A percentile compares a stretch with the other conserved stretches of the same genome.
phyloP scores from a whole-genome alignment of 73 alveolate species.

The Paramecium caudatum region DNA sequence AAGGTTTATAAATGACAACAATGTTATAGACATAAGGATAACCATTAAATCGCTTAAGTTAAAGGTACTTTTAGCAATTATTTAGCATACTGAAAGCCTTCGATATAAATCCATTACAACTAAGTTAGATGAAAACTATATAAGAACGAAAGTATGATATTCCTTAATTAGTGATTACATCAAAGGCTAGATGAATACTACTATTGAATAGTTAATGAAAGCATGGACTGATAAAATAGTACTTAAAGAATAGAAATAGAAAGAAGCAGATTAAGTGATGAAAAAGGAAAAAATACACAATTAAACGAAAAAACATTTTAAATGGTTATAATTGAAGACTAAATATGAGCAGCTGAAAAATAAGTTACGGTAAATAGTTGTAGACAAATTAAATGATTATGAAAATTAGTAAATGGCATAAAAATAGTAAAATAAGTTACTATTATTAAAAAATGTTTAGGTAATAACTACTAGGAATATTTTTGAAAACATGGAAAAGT shows the following conservation, averaged over 20 bases:
- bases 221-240: constrained; percentile 65
- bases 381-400: constrained; percentile 75
- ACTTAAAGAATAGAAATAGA: constrained; percentile 66
- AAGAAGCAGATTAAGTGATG: constrained; percentile 59
- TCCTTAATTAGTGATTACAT: constrained; percentile 62
- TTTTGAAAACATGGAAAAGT: constrained; percentile 73
- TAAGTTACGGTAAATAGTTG: constrained; percentile 48
- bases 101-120: constrained; percentile 51
- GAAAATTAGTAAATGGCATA: constrained; percentile 66
- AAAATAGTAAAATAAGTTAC: neutral
- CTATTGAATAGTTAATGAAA: constrained; percentile 64
- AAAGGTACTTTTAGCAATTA: neutral
- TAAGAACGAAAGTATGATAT: constrained; percentile 52
- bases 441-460: constrained; percentile 66
- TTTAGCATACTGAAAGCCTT: constrained; percentile 72
- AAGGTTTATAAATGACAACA: constrained; percentile 6
- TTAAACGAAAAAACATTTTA: constrained; percentile 67
- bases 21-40: neutral
- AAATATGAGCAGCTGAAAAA: constrained; percentile 71
- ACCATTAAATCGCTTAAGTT: neutral
- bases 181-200: constrained; percentile 52
- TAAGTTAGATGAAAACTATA: constrained; percentile 40
- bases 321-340: constrained; percentile 72
- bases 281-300: constrained; percentile 50
- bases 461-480: constrained; percentile 67